Conservation (phyloP, 495 filamentous ascomycete genomes). For the Hypomontagnella monticulosa region DNA sequence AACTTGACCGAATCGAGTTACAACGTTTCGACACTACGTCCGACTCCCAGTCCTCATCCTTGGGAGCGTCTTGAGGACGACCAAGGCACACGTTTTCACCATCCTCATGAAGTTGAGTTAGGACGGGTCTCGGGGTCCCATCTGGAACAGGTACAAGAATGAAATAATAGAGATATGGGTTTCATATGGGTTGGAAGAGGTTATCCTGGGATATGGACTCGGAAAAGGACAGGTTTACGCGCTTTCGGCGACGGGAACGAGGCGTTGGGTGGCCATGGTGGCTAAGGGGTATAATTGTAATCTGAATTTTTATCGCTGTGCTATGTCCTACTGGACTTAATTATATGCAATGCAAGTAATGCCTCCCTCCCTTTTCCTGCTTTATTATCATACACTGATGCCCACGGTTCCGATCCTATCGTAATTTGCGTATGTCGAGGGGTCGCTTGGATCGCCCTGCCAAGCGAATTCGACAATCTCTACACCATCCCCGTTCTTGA, state of each 20-base stretch:
- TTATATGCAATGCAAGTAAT: conserved; percentile 9
- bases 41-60: conserved; percentile 9
- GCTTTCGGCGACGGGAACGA: too few relatives aligned
- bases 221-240: too few relatives aligned
- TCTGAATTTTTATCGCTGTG: background rate
- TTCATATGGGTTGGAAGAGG: too few relatives aligned
- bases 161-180: too few relatives aligned
- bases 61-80: conserved; percentile 29
- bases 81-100: conserved; percentile 4
- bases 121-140: background rate
- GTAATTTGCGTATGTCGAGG: conserved; percentile 36
- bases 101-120: conserved; percentile 27
- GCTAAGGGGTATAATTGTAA: background rate
- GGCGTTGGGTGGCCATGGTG: background rate
- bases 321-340: conserved; percentile 2
- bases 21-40: conserved; percentile 15
- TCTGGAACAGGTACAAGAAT: background rate
- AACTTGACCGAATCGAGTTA: conserved; percentile 26
- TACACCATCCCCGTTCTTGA: conserved; percentile 10
- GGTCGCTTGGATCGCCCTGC: conserved; percentile 36
- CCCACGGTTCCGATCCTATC: conserved; percentile 34
- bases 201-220: too few relatives aligned
- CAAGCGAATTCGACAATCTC: conserved; percentile 43
- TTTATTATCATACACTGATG: conserved; percentile 20
- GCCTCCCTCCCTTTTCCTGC: background rate